Percentiles rank a stretch among this genome's conserved stretches.
phyloP scores from a whole-genome alignment of 768 basidiomycete genomes.

The Chalciporus sphaerocephalus region DNA sequence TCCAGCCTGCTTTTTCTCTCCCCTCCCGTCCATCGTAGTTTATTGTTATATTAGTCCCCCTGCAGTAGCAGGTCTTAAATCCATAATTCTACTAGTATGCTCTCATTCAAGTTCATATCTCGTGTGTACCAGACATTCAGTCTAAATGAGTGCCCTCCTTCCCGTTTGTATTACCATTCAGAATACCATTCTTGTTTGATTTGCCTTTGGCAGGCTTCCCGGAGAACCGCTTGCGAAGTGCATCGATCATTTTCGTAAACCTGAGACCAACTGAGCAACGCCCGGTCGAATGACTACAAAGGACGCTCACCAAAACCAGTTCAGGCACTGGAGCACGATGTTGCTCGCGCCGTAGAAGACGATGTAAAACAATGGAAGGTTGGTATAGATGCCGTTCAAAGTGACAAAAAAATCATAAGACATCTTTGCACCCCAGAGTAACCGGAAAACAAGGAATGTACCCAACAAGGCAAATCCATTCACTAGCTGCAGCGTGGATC shows the following conservation, averaged over 20 bases:
- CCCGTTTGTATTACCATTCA: constrained; percentile 14
- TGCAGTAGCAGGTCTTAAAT: not conserved
- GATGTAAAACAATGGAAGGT: constrained; percentile 50
- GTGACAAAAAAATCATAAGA: constrained; percentile 64
- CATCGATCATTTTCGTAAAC: constrained; percentile 71
- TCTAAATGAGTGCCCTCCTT: constrained; percentile 14
- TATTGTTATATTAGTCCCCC: constrained; percentile 10
- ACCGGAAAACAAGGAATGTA: constrained; percentile 65
- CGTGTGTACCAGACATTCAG: constrained; percentile 2
- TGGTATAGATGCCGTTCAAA: constrained; percentile 48
- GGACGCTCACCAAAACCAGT: constrained; percentile 70
- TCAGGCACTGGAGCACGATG: constrained; percentile 63
- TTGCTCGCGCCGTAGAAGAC: constrained; percentile 56
- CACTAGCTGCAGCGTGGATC: constrained; percentile 58
- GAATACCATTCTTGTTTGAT: constrained; percentile 9
- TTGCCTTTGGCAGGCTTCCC: constrained; percentile 16
- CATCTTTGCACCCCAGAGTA: constrained; percentile 63
- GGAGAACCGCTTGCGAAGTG: constrained; percentile 59
- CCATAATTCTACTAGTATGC: not conserved
- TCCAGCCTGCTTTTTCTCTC: constrained; percentile 48
- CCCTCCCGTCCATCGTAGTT: constrained; percentile 5
- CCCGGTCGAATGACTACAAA: not conserved
- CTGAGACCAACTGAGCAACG: constrained; percentile 23
- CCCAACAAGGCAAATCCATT: constrained; percentile 67
- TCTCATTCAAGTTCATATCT: not conserved